Evolutionary conservation across 768 basidiomycete genomes (phyloP).

Genomic region (Russula vinacea): DNA sequence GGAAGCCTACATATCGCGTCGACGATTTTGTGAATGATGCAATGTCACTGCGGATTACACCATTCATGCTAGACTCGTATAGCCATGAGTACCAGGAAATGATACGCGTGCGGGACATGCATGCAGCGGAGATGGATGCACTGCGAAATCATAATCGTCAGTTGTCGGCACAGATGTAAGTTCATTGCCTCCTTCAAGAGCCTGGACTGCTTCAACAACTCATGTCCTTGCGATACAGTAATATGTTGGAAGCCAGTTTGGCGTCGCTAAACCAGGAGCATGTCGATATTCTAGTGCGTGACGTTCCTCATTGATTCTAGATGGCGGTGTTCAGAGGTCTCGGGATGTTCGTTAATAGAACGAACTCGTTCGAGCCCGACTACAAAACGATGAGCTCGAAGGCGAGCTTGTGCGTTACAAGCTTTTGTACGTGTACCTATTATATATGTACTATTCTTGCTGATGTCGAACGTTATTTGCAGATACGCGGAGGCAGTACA

Average conservation of each 20-base stretch:
- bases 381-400: slow-evolving; percentile 91
- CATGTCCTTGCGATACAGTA: slow-evolving; percentile 45
- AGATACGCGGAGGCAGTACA: slow-evolving; percentile 58
- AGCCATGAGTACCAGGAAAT: slow-evolving; percentile 85
- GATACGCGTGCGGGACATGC: slow-evolving; percentile 72
- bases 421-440: slow-evolving; percentile 61
- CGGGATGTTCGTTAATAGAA: slow-evolving; percentile 51
- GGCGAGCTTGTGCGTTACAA: slow-evolving; percentile 93
- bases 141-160: slow-evolving; percentile 76
- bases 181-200: slow-evolving; percentile 19
- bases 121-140: slow-evolving; percentile 78
- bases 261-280: slow-evolving; percentile 82
- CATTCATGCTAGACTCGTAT: slow-evolving; percentile 93
- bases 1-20: slow-evolving; percentile 51
- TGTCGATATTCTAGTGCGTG: slow-evolving; percentile 62
- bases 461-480: background rate
- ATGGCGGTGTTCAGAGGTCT: slow-evolving; percentile 30
- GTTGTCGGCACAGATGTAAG: slow-evolving; percentile 77
- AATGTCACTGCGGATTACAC: slow-evolving; percentile 80
- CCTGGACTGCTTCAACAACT: background rate
- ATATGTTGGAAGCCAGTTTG: slow-evolving; percentile 72
- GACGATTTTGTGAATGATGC: slow-evolving; percentile 88
- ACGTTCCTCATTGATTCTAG: background rate
- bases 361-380: slow-evolving; percentile 82
- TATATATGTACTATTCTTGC: background rate